phyloP scores from a whole-genome alignment of 108 stramenopile species.

The Fragilariopsis cylindrus region DNA sequence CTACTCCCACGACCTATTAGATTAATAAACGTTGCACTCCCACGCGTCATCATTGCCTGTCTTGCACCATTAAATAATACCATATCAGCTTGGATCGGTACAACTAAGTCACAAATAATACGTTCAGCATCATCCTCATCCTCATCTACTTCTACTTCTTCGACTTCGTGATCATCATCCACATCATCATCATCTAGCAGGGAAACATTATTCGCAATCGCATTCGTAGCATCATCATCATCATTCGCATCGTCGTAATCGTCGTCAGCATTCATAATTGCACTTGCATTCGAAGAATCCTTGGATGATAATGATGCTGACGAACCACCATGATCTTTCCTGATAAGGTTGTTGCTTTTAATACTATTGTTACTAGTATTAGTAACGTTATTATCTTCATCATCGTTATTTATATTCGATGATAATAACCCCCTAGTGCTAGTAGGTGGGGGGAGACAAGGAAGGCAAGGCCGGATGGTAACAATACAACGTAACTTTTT shows the following conservation, averaged over 20 bases:
- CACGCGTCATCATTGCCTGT: constrained; percentile 30
- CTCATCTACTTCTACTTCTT: constrained; percentile 14
- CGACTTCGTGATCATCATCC: constrained; percentile 31
- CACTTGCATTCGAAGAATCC: constrained; percentile 3
- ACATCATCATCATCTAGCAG: not conserved
- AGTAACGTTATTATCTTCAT: too few relatives aligned
- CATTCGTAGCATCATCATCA: not conserved
- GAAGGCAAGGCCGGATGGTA: constrained; percentile 17
- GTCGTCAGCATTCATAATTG: constrained; percentile 16
- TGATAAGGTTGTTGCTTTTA: not conserved
- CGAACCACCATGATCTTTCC: not conserved
- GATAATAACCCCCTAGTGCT: too few relatives aligned
- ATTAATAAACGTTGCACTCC: constrained; percentile 53
- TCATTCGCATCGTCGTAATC: not conserved
- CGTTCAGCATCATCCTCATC: constrained; percentile 25
- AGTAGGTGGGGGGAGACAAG: too few relatives aligned
- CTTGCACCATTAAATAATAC: constrained; percentile 57
- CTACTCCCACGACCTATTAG: constrained; percentile 40
- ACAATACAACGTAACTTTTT: constrained; percentile 54
- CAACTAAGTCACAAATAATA: constrained; percentile 17
- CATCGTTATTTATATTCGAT: too few relatives aligned
- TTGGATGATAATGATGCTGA: not conserved
- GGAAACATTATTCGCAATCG: constrained; percentile 2
- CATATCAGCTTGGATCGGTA: constrained; percentile 44
- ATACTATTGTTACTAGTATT: too few relatives aligned